phyloP scores from a whole-genome alignment of 257 asterid genomes.

The Solanum neorickii region DNA sequence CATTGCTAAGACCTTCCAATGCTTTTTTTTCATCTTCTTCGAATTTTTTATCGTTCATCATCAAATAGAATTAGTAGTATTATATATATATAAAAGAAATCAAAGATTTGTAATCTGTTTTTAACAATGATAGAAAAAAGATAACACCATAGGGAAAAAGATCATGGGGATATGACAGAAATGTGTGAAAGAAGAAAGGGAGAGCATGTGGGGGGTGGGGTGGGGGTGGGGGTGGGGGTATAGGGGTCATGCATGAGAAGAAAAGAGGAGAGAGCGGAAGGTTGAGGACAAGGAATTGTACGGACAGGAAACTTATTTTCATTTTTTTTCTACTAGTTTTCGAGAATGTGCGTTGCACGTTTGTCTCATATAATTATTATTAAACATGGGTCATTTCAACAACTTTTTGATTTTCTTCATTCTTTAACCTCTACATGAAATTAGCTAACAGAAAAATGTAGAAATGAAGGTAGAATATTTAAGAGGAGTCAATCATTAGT shows the following conservation, averaged over 20 bases:
- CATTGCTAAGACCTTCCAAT: slow-evolving; percentile 11
- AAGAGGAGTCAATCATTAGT: too few species aligned
- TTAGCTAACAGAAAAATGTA: too few species aligned
- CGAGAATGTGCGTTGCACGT: too few species aligned
- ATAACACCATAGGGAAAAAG: too few species aligned
- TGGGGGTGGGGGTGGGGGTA: background rate
- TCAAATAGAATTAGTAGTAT: background rate
- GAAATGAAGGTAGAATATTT: too few species aligned
- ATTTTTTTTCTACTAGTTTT: background rate
- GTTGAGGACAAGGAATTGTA: background rate
- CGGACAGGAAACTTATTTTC: background rate
- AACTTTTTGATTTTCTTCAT: too few species aligned
- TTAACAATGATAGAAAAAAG: background rate
- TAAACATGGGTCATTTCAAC: too few species aligned
- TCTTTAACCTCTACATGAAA: too few species aligned
- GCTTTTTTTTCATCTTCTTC: slow-evolving; percentile 24
- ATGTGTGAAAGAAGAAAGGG: background rate
- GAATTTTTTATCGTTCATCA: slow-evolving; percentile 7
- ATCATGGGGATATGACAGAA: background rate
- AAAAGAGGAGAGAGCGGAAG: background rate
- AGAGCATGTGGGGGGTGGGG: background rate
- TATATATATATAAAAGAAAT: background rate
- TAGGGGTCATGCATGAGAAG: background rate
- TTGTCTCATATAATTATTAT: too few species aligned
- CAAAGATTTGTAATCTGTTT: background rate